Percentiles rank a stretch among this genome's conserved stretches.
These are phyloP conservation scores for Sclerotinia subarctica DNA, from an alignment of 2,329 filamentous ascomycete genomes.

Conservation along the genomic window DNA sequence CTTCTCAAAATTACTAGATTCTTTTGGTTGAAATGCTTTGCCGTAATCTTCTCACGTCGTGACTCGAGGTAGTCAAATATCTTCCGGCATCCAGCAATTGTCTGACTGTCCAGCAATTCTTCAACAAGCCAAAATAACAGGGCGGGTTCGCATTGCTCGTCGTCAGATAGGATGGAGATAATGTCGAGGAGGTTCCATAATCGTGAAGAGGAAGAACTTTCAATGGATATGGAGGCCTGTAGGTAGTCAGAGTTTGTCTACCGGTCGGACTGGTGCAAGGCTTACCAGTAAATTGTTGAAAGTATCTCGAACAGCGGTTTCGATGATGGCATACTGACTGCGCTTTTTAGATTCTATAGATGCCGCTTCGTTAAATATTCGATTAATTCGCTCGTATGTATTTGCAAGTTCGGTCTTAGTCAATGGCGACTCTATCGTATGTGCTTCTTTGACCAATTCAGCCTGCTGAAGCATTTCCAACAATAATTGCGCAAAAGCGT, in stretches of 20 bases:
- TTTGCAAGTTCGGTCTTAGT: conserved; percentile 63
- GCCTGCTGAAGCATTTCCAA: conserved; percentile 58
- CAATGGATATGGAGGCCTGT: conserved; percentile 71
- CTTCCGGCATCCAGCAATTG: conserved; percentile 82
- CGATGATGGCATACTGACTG: conserved; percentile 64
- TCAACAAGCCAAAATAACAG: conserved; percentile 89
- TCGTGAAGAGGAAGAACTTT: conserved; percentile 72
- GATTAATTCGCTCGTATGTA: conserved; percentile 46
- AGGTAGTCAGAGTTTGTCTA: conserved; percentile 39
- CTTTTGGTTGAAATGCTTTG: conserved; percentile 77
- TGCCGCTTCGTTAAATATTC: conserved; percentile 41
- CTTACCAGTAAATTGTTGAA: conserved; percentile 79
- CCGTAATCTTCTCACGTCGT: conserved; percentile 80
- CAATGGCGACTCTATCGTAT: conserved; percentile 70
- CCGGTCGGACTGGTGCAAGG: conserved; percentile 31
- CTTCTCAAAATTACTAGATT: conserved; percentile 85
- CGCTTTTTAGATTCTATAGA: conserved; percentile 40
- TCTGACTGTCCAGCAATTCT: conserved; percentile 93
- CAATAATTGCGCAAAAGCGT: conserved; percentile 53
- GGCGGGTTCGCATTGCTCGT: conserved; percentile 72
- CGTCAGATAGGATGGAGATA: conserved; percentile 81
- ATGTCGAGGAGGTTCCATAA: conserved; percentile 95
- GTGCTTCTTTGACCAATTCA: conserved; percentile 54
- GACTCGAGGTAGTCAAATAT: conserved; percentile 97
- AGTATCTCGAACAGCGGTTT: conserved; percentile 76